Evolutionary conservation across 129 eudicot genomes (phyloP).

Genomic region (Silybum marianum): DNA sequence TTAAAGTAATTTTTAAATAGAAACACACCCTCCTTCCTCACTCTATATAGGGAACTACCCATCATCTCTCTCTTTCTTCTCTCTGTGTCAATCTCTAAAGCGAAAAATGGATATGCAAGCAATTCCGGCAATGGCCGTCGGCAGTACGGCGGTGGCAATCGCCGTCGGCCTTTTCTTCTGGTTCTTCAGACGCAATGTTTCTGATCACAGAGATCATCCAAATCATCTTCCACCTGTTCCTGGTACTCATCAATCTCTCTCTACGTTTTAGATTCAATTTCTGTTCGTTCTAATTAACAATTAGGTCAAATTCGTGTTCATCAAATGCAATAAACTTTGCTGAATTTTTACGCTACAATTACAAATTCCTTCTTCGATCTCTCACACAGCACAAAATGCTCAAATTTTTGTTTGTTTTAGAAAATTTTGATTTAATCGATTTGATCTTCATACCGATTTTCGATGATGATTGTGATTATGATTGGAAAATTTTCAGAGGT

Average conservation of each 20-base stretch:
- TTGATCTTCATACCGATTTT: too few relatives aligned
- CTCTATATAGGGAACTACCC: neutral
- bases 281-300: neutral
- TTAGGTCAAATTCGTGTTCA: neutral
- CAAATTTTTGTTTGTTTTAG: neutral
- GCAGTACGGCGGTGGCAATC: conserved; percentile 53
- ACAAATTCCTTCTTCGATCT: neutral
- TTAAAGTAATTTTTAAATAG: neutral
- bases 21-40: neutral
- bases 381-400: too few relatives aligned
- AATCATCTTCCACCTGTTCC: conserved; percentile 52
- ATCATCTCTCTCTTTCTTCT: neutral
- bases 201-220: conserved; percentile 41
- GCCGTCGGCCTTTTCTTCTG: conserved; percentile 48
- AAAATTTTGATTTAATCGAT: neutral
- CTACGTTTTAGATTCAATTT: neutral
- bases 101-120: conserved; percentile 47
- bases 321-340: neutral
- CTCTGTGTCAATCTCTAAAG: neutral
- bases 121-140: conserved; percentile 45
- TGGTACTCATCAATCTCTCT: conserved; percentile 30
- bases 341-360: neutral
- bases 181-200: conserved; percentile 35
- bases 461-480: too few relatives aligned
- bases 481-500: conserved; percentile 55